phyloP scores from a whole-genome alignment of 805 yeast genomes.

The Isabelozyma pseudorhagii region DNA sequence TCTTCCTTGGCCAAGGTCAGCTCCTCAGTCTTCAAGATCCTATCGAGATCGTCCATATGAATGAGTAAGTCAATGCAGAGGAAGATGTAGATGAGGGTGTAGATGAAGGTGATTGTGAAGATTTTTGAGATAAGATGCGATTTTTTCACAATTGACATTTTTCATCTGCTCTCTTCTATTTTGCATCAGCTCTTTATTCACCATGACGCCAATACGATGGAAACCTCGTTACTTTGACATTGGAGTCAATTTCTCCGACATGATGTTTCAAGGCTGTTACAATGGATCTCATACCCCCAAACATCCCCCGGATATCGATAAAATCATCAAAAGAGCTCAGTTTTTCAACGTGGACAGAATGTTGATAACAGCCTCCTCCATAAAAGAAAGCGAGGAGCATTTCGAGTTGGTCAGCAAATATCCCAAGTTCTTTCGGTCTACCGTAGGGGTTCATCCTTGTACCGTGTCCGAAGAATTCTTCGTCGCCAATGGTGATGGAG shows the following conservation, averaged over 20 bases:
- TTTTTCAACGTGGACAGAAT: slow-evolving; percentile 62
- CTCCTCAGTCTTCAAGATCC: slow-evolving; percentile 20
- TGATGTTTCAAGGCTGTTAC: slow-evolving; percentile 82
- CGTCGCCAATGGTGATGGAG: slow-evolving; percentile 12
- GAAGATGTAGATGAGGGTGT: neutral
- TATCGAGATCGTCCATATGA: slow-evolving; percentile 11
- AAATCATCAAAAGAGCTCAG: slow-evolving; percentile 66
- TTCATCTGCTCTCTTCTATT: no score
- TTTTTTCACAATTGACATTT: neutral
- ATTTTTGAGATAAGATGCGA: neutral
- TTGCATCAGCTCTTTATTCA: neutral
- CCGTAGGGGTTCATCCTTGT: slow-evolving; percentile 97
- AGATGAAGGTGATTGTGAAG: neutral
- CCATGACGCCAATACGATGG: slow-evolving; percentile 16
- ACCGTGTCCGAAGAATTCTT: slow-evolving; percentile 52
- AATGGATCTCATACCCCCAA: slow-evolving; percentile 52
- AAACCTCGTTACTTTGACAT: slow-evolving; percentile 44
- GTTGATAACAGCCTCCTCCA: slow-evolving; percentile 80
- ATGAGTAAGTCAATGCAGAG: neutral
- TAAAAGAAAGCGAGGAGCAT: slow-evolving; percentile 63
- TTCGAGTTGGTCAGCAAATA: slow-evolving; percentile 48
- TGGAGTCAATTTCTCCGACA: slow-evolving; percentile 79
- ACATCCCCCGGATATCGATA: slow-evolving; percentile 65
- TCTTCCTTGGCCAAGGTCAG: slow-evolving; percentile 35
- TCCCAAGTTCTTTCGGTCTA: slow-evolving; percentile 45